These are phyloP conservation scores for Tylopilus rubrobrunneus DNA, from an alignment of 768 basidiomycete genomes.

Conservation along the genomic window DNA sequence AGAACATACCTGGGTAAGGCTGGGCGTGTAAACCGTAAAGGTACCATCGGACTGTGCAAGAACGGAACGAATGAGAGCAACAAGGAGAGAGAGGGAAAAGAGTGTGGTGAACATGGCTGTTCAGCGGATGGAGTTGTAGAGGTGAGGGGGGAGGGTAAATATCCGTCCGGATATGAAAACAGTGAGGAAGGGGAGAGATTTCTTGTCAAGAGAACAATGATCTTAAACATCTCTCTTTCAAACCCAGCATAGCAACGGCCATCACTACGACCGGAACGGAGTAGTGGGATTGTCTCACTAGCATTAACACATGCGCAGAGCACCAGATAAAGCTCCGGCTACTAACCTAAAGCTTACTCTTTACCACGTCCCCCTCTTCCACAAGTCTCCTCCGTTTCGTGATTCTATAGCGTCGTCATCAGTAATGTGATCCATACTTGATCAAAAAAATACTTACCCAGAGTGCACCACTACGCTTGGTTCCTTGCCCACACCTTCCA, in stretches of 20 bases:
- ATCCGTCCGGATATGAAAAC: constrained; percentile 16
- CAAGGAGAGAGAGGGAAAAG: constrained; percentile 70
- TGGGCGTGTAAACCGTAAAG: constrained; percentile 51
- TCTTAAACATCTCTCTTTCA: constrained; percentile 14
- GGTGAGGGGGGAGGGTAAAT: constrained; percentile 8
- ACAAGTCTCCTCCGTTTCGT: constrained; percentile 31
- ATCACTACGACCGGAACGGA: no score
- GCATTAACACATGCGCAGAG: background rate
- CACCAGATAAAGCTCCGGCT: no score
- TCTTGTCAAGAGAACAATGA: background rate
- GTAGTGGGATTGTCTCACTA: no score
- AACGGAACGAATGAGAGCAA: constrained; percentile 47
- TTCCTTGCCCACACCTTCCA: constrained; percentile 52
- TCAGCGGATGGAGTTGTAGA: constrained; percentile 2
- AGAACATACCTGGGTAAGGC: constrained; percentile 46
- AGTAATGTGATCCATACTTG: background rate
- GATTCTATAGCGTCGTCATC: constrained; percentile 18
- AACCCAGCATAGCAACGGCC: constrained; percentile 20
- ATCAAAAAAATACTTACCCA: constrained; percentile 49
- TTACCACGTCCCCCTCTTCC: constrained; percentile 21
- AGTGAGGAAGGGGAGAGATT: background rate
- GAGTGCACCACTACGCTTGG: constrained; percentile 68
- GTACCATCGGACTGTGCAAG: constrained; percentile 39
- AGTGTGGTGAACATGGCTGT: constrained; percentile 72
- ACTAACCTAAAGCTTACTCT: constrained; percentile 24